phyloP scores from a whole-genome alignment of 768 basidiomycete species.

The Termitomyces sp. region DNA sequence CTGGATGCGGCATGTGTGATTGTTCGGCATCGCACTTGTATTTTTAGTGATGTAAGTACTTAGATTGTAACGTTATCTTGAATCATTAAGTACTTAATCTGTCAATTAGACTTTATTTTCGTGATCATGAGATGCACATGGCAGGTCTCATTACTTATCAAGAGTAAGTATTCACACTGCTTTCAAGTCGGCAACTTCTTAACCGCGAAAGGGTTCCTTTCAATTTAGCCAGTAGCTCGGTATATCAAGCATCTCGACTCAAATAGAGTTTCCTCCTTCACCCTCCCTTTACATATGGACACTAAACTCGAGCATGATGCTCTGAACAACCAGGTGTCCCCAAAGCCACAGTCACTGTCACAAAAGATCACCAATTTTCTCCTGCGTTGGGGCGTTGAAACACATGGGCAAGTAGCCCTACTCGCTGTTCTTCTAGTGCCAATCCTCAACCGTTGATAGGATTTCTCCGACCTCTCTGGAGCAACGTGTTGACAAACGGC shows the following conservation, averaged over 20 bases:
- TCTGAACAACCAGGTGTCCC: not conserved
- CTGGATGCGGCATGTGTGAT: not conserved
- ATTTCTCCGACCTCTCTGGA: conserved; percentile 52
- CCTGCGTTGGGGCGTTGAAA: conserved; percentile 32
- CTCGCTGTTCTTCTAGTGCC: not conserved
- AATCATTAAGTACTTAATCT: too few relatives aligned
- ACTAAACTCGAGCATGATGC: not conserved
- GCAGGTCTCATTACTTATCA: too few relatives aligned
- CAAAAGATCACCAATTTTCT: conserved; percentile 22
- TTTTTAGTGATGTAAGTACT: too few relatives aligned
- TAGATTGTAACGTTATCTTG: too few relatives aligned
- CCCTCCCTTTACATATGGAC: not conserved
- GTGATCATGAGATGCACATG: too few relatives aligned
- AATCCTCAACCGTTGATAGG: conserved; percentile 26
- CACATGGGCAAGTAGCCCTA: conserved; percentile 27
- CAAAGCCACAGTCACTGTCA: not conserved
- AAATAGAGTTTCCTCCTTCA: not conserved
- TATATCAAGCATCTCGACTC: not conserved
- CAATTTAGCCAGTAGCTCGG: too few relatives aligned
- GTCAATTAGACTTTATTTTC: too few relatives aligned
- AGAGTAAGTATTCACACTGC: too few relatives aligned
- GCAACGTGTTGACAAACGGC: conserved; percentile 54
- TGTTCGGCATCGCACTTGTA: not conserved
- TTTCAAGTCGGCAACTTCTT: too few relatives aligned
- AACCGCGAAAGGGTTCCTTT: too few relatives aligned